These are phyloP conservation scores for Cordia subcordata DNA, from an alignment of 257 asterid genomes.

Conservation along the genomic window DNA sequence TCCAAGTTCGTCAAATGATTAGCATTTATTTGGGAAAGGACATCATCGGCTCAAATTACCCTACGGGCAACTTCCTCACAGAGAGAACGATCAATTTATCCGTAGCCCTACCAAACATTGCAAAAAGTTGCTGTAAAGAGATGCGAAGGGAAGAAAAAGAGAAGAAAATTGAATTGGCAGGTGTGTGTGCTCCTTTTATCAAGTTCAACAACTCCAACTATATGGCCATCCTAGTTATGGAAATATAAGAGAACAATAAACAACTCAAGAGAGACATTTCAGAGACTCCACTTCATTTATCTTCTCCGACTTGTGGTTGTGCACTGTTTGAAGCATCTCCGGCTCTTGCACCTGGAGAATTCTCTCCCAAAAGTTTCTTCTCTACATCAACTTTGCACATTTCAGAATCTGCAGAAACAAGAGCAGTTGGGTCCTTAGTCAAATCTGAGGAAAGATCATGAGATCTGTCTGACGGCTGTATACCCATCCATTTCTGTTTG, in stretches of 20 bases:
- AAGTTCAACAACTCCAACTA: too few relatives aligned
- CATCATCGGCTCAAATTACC: too few relatives aligned
- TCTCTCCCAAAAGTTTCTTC: constrained; percentile 11
- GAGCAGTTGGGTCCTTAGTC: constrained; percentile 2
- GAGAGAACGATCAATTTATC: too few relatives aligned
- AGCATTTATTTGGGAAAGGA: too few relatives aligned
- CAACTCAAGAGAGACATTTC: background rate
- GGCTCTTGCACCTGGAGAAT: constrained; percentile 9
- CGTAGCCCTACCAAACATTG: too few relatives aligned
- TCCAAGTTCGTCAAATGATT: too few relatives aligned
- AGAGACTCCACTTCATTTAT: background rate
- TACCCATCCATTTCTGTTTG: constrained; percentile 7
- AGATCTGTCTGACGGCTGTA: constrained; percentile 6
- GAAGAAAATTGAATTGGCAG: too few relatives aligned
- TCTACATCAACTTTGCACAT: constrained; percentile 7
- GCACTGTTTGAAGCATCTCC: constrained; percentile 6
- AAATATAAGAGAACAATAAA: background rate
- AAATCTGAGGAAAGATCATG: background rate
- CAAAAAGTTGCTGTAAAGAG: too few relatives aligned
- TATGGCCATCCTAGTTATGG: too few relatives aligned
- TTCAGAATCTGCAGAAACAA: constrained; percentile 10
- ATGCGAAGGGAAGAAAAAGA: too few relatives aligned
- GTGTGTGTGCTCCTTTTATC: too few relatives aligned
- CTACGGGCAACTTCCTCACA: too few relatives aligned
- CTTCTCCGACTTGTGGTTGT: background rate